Percentiles rank a stretch among this genome's conserved stretches.
These are phyloP conservation scores for Zymoseptoria brevis DNA, from an alignment of 2,329 filamentous ascomycete species.

Conservation along the genomic window DNA sequence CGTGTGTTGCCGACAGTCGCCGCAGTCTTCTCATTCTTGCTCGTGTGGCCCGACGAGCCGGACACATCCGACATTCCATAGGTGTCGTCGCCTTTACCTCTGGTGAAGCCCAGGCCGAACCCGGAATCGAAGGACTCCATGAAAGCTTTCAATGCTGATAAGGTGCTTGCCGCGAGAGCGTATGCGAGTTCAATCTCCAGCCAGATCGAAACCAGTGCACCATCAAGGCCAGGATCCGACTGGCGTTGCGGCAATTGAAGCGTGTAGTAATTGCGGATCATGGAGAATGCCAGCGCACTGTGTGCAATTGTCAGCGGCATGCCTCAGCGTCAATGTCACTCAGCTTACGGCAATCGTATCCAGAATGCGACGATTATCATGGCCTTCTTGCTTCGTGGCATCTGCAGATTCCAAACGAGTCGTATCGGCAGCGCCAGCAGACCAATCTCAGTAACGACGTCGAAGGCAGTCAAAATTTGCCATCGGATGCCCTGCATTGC, in stretches of 20 bases:
- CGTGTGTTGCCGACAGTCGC: slow-evolving; percentile 4
- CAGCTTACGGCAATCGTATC: slow-evolving; percentile 29
- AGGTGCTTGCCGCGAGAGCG: slow-evolving; percentile 35
- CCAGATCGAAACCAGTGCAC: slow-evolving; percentile 29
- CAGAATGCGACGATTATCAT: slow-evolving; percentile 33
- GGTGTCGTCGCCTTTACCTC: slow-evolving; percentile 22
- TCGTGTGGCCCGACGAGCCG: slow-evolving; percentile 12
- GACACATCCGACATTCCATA: slow-evolving; percentile 23
- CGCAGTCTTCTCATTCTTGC: slow-evolving; percentile 13
- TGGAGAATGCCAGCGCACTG: slow-evolving; percentile 29
- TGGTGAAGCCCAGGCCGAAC: slow-evolving; percentile 29
- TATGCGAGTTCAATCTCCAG: slow-evolving; percentile 35
- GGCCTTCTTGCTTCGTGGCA: slow-evolving; percentile 28
- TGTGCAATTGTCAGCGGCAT: background rate
- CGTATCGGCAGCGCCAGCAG: slow-evolving; percentile 28
- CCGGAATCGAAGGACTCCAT: slow-evolving; percentile 36
- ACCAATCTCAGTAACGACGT: slow-evolving; percentile 30
- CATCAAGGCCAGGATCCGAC: slow-evolving; percentile 27
- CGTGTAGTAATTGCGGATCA: slow-evolving; percentile 31
- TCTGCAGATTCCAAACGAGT: slow-evolving; percentile 33
- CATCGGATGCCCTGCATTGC: slow-evolving; percentile 23
- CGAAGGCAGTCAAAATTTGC: slow-evolving; percentile 34
- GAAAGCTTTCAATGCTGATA: slow-evolving; percentile 37
- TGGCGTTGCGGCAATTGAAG: slow-evolving; percentile 17
- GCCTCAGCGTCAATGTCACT: background rate